Evolutionary conservation across 2,329 filamentous ascomycete genomes (phyloP).

Genomic region (Parascedosporium putredinis): DNA sequence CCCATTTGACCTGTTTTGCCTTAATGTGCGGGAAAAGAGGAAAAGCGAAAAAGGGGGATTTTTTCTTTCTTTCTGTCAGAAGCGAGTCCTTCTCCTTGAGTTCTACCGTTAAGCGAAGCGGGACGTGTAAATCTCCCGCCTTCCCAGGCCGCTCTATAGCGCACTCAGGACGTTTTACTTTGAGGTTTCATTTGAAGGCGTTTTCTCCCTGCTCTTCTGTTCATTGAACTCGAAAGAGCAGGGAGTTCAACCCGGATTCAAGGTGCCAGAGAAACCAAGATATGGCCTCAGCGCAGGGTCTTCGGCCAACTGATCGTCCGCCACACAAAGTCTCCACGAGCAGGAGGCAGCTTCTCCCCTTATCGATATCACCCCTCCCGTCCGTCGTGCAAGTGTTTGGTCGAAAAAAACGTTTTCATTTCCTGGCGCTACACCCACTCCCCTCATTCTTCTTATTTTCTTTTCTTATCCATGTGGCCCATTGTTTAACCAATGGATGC

Average conservation of each 20-base stretch:
- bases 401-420: too few species aligned
- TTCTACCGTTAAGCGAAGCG: constrained; percentile 3
- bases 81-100: background rate
- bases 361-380: background rate
- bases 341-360: too few species aligned
- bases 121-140: constrained; percentile 4
- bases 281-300: background rate
- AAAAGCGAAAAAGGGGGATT: too few species aligned
- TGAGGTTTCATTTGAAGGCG: constrained; percentile 2
- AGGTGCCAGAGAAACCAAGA: background rate
- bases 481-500: background rate
- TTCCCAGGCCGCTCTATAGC: background rate
- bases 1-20: too few species aligned
- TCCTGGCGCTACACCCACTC: too few species aligned
- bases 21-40: too few species aligned
- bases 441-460: background rate
- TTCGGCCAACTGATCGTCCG: background rate
- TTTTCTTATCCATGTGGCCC: background rate
- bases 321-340: background rate
- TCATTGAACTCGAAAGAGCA: too few species aligned
- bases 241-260: background rate
- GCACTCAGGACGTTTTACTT: background rate
- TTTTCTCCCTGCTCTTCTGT: background rate
- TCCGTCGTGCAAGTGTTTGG: too few species aligned
- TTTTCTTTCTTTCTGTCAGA: background rate